A percentile compares a stretch with the other conserved stretches of the same genome.
Evolutionary conservation across 2,329 filamentous ascomycete species (phyloP).

Genomic region (Neofusicoccum sp.): DNA sequence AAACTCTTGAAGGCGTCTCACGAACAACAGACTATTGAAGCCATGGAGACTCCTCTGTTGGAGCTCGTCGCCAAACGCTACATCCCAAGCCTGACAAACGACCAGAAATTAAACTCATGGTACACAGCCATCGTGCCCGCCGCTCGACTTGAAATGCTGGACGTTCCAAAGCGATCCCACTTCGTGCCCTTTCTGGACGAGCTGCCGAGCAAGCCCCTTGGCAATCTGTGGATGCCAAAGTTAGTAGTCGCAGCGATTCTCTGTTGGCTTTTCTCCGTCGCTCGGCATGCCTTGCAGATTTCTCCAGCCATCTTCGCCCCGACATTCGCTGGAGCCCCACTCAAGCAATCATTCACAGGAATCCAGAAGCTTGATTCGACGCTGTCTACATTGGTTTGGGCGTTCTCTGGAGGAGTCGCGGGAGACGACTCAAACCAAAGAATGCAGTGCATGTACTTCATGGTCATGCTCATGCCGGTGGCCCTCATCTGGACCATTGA

Average conservation of each 20-base stretch:
- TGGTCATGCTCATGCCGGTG: conserved; percentile 6
- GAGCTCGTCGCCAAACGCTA: conserved; percentile 16
- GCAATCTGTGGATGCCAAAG: not conserved
- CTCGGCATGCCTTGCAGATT: not conserved
- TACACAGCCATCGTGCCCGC: not conserved
- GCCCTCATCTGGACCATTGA: conserved; percentile 22
- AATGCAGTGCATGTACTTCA: conserved; percentile 20
- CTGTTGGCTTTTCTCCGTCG: not conserved
- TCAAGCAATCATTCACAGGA: conserved; percentile 4
- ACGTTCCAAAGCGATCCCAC: conserved; percentile 7
- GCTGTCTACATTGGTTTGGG: not conserved
- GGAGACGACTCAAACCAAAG: conserved; percentile 12
- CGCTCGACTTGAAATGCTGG: conserved; percentile 14
- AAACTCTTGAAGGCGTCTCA: conserved; percentile 2
- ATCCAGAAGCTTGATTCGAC: not conserved
- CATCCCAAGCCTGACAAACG: not conserved
- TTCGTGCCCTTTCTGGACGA: conserved; percentile 17
- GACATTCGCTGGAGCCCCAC: not conserved
- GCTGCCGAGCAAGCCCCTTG: conserved; percentile 14
- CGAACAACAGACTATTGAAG: not conserved
- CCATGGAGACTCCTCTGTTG: conserved; percentile 11
- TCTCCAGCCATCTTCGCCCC: not conserved
- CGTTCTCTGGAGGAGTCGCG: not conserved
- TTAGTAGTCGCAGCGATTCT: not conserved
- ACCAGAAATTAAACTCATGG: not conserved